Percentiles rank a stretch among this genome's conserved stretches.
Evolutionary conservation across 163 green algal species (phyloP).

Genomic region (Scenedesmus sp.): DNA sequence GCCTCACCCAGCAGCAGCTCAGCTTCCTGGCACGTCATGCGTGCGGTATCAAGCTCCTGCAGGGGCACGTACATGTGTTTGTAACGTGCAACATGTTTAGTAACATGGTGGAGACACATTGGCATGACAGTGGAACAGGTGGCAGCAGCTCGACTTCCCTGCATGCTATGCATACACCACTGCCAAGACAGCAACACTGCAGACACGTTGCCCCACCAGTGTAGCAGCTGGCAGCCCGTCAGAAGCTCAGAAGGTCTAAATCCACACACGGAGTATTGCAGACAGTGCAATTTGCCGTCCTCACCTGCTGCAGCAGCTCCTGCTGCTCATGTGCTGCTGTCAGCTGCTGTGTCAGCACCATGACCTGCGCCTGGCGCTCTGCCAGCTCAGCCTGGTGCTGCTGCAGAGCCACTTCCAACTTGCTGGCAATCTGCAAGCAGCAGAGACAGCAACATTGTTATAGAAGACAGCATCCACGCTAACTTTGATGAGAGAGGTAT

Average conservation of each 20-base stretch:
- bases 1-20: slow-evolving; percentile 43
- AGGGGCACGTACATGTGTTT: background rate
- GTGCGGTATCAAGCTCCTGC: slow-evolving; percentile 26
- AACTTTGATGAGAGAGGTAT: no score
- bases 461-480: background rate
- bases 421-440: slow-evolving; percentile 53
- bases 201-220: background rate
- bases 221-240: no score
- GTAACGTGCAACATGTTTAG: no score
- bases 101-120: background rate
- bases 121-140: no score
- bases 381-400: slow-evolving; percentile 56
- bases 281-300: background rate
- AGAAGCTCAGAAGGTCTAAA: no score
- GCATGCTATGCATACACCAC: background rate
- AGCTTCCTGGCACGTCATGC: slow-evolving; percentile 26
- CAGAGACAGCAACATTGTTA: background rate
- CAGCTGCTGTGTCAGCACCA: slow-evolving; percentile 44
- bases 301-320: slow-evolving; percentile 50
- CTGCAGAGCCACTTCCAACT: slow-evolving; percentile 56
- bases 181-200: no score
- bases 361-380: slow-evolving; percentile 42
- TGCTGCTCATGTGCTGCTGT: slow-evolving; percentile 28
- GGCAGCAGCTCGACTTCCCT: background rate
- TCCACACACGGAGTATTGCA: background rate